phyloP scores from a whole-genome alignment of 2,329 filamentous ascomycete species.

The Emergomyces africanus region DNA sequence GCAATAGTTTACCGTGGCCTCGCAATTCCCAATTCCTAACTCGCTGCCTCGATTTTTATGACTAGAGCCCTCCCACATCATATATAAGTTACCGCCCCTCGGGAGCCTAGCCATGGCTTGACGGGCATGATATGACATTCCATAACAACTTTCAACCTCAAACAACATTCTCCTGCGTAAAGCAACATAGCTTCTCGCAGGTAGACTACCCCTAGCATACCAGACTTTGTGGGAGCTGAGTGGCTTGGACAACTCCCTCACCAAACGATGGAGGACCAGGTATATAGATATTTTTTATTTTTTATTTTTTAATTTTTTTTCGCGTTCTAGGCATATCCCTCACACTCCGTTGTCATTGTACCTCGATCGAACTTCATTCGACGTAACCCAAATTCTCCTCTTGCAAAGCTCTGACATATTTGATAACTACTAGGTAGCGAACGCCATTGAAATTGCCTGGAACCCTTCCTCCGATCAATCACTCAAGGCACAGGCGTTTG shows the following conservation, averaged over 20 bases:
- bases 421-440: constrained; percentile 55
- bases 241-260: constrained; percentile 17
- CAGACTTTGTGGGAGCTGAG: constrained; percentile 4
- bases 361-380: neutral
- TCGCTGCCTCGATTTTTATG: neutral
- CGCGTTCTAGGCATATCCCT: constrained; percentile 1
- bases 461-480: constrained; percentile 62
- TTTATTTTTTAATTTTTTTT: constrained; percentile 2
- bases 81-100: neutral
- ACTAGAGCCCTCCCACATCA: neutral
- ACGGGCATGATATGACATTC: constrained; percentile 14
- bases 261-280: constrained; percentile 35
- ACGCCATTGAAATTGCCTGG: constrained; percentile 89
- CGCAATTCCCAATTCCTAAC: constrained; percentile 1
- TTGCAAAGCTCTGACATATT: neutral
- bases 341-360: constrained; percentile 2
- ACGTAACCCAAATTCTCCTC: neutral
- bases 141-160: constrained; percentile 13
- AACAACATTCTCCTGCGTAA: constrained; percentile 7
- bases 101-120: neutral
- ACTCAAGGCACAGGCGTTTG: constrained; percentile 63
- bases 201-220: constrained; percentile 2
- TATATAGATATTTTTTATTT: constrained; percentile 15
- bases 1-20: neutral
- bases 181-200: constrained; percentile 12